phyloP scores from a whole-genome alignment of 2,329 filamentous ascomycete genomes.

The Alternaria arborescens region DNA sequence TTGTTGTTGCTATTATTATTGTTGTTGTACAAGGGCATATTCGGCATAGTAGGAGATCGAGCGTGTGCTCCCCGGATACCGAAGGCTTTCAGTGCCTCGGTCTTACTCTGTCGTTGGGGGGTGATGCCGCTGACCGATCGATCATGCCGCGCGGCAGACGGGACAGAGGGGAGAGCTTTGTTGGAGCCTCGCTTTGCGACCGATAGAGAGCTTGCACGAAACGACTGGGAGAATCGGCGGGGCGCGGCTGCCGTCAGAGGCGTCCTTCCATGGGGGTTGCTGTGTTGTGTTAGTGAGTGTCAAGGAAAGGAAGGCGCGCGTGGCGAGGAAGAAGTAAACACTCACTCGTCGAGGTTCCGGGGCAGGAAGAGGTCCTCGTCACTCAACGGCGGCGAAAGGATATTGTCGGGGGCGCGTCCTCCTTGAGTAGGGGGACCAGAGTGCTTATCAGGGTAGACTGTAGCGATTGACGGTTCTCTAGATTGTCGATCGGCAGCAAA shows the following conservation, averaged over 20 bases:
- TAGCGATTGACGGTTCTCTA: constrained; percentile 42
- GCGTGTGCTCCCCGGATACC: constrained; percentile 33
- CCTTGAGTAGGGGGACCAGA: constrained; percentile 36
- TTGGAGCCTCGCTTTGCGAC: constrained; percentile 19
- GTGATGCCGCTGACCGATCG: constrained; percentile 47
- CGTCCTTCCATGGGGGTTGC: constrained; percentile 48
- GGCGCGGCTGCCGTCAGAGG: constrained; percentile 39
- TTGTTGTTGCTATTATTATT: constrained; percentile 23
- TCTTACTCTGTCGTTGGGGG: constrained; percentile 35
- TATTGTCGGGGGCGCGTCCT: constrained; percentile 34
- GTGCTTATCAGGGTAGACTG: constrained; percentile 24
- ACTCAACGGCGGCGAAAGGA: constrained; percentile 44
- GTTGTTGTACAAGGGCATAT: constrained; percentile 44
- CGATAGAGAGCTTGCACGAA: constrained; percentile 33
- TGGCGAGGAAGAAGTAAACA: neutral
- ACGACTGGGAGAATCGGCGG: constrained; percentile 29
- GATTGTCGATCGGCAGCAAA: constrained; percentile 52
- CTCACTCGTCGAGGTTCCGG: constrained; percentile 52
- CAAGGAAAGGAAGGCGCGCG: constrained; percentile 6
- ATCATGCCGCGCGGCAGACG: constrained; percentile 45
- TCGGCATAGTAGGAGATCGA: constrained; percentile 51
- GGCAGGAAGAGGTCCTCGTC: constrained; percentile 47
- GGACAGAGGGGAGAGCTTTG: constrained; percentile 1
- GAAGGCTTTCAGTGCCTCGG: constrained; percentile 36
- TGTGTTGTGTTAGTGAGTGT: constrained; percentile 30